Evolutionary conservation across 257 asterid genomes (phyloP).

Genomic region (Primulina huaijiensis): DNA sequence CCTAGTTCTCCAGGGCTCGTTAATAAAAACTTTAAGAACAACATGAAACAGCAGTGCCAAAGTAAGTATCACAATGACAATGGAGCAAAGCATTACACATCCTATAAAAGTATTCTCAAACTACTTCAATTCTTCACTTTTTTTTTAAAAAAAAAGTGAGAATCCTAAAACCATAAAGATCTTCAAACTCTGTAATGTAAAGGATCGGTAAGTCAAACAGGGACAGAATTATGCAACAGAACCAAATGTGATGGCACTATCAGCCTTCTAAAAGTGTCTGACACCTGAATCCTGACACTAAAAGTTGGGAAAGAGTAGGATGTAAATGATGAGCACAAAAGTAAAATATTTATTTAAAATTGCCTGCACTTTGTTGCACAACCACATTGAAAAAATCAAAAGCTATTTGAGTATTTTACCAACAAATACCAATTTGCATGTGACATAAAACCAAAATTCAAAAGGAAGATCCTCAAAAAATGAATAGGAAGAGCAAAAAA

Average conservation of each 20-base stretch:
- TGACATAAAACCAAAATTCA: conserved; percentile 1
- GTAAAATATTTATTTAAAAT: not conserved
- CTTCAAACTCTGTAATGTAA: too few species aligned
- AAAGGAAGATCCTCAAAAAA: not conserved
- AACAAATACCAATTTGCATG: not conserved
- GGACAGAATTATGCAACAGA: too few species aligned
- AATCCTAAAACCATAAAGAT: not conserved
- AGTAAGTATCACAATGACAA: conserved; percentile 4
- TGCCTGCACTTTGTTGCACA: not conserved
- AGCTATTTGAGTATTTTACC: not conserved
- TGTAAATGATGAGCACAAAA: not conserved
- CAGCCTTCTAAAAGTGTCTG: not conserved
- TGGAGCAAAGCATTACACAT: not conserved
- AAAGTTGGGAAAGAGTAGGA: not conserved
- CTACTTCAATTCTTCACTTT: not conserved
- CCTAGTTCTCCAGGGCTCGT: not conserved
- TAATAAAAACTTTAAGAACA: conserved; percentile 1
- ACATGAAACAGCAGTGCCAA: not conserved
- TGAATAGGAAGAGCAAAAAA: not conserved
- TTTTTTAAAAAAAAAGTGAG: not conserved
- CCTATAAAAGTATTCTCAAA: not conserved
- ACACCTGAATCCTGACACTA: not conserved
- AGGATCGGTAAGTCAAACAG: not conserved
- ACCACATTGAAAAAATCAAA: not conserved
- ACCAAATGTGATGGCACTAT: too few species aligned